phyloP scores from a whole-genome alignment of 2,329 filamentous ascomycete genomes.

The Knoxdaviesia capensis region DNA sequence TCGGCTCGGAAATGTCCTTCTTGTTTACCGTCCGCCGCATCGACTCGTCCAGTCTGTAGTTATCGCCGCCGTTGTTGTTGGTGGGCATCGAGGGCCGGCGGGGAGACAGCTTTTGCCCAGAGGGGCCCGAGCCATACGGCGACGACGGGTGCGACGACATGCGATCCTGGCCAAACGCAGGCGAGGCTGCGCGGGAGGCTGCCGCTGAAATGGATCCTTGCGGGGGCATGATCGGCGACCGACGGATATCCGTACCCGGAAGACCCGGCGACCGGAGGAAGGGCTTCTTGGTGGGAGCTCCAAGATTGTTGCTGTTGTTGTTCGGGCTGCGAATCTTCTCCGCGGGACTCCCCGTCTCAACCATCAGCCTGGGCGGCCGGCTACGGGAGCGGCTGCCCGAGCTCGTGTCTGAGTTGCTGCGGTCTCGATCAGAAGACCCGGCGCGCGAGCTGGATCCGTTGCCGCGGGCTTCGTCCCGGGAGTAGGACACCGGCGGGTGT shows the following conservation, averaged over 20 bases:
- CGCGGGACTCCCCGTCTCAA: conserved; percentile 8
- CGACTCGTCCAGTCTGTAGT: conserved; percentile 13
- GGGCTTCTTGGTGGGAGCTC: conserved; percentile 9
- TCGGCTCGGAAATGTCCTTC: conserved; percentile 29
- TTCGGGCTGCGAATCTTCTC: conserved; percentile 16
- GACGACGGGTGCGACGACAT: no score
- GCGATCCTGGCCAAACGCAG: no score
- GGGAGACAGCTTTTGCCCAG: no score
- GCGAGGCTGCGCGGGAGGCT: no score
- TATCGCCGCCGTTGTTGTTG: no score
- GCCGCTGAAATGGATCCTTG: conserved; percentile 7
- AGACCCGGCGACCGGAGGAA: conserved; percentile 24
- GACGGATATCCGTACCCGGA: conserved; percentile 25
- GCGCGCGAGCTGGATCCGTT: conserved; percentile 10
- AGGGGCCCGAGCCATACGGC: no score
- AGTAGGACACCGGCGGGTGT: conserved; percentile 23
- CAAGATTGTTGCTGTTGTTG: conserved; percentile 11
- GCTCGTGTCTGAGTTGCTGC: conserved; percentile 35
- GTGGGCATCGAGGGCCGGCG: no score
- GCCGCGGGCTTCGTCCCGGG: conserved; percentile 9
- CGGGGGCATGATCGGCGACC: conserved; percentile 26
- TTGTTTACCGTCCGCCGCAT: conserved; percentile 22
- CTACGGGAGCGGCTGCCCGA: conserved; percentile 18
- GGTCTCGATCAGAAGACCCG: conserved; percentile 23
- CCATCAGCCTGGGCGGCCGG: conserved; percentile 15